Percentiles rank a stretch among this genome's conserved stretches.
Evolutionary conservation across 306 rosid species (phyloP).

Genomic region (Dalbergia cultrata): DNA sequence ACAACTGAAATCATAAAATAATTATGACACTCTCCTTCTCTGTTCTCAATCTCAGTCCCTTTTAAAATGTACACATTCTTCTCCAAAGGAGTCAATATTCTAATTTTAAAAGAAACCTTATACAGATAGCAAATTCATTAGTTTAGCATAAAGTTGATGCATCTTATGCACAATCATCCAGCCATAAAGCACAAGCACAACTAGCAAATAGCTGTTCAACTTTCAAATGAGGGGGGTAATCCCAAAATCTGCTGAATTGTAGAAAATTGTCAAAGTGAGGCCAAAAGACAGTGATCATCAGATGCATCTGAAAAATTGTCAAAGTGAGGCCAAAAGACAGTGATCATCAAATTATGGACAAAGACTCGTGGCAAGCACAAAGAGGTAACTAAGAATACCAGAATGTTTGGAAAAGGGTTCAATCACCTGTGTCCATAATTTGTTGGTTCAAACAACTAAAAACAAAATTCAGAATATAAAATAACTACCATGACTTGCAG

Average conservation of each 20-base stretch:
- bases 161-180: not conserved
- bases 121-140: conserved; percentile 12
- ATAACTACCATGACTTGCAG: not conserved
- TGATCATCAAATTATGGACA: not conserved
- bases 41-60: conserved; percentile 18
- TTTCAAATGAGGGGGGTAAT: conserved; percentile 10
- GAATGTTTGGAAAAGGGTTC: not conserved
- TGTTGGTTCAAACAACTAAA: not conserved
- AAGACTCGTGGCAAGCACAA: not conserved
- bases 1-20: not conserved
- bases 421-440: not conserved
- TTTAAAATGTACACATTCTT: conserved; percentile 15
- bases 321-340: conserved; percentile 7
- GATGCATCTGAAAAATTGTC: conserved; percentile 17
- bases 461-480: conserved; percentile 25
- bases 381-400: not conserved
- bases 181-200: not conserved
- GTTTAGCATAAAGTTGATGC: conserved; percentile 10
- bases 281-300: not conserved
- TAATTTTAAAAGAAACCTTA: conserved; percentile 4
- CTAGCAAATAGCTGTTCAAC: conserved; percentile 10
- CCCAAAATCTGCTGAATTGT: not conserved
- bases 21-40: conserved; percentile 6
- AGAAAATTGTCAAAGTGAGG: conserved; percentile 17
- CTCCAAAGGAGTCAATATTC: not conserved